phyloP scores from a whole-genome alignment of 257 asterid species.

The Echites panduratus region DNA sequence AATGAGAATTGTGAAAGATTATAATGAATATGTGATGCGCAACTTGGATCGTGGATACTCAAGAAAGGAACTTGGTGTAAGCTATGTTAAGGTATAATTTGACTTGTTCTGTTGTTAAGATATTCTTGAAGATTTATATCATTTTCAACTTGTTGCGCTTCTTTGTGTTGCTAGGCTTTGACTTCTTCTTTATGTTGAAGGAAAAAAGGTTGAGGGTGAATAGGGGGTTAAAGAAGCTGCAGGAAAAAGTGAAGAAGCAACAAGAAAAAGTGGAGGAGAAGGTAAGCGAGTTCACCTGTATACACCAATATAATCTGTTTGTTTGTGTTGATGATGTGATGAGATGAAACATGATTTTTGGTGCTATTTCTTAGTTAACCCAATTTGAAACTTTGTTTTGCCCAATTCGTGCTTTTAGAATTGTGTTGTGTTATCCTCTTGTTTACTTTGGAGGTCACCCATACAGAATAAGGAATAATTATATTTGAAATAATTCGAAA shows the following conservation, averaged over 20 bases:
- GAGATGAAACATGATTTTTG: neutral
- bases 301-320: neutral
- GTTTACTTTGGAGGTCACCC: neutral
- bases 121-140: neutral
- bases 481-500: too few species aligned
- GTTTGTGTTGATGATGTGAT: neutral
- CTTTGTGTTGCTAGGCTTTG: constrained; percentile 8
- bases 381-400: neutral
- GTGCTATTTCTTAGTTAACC: neutral
- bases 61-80: constrained; percentile 60
- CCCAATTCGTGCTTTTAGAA: neutral
- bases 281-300: constrained; percentile 26
- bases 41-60: constrained; percentile 66
- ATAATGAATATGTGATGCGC: constrained; percentile 67
- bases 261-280: constrained; percentile 65
- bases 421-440: neutral
- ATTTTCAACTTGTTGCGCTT: neutral
- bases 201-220: constrained; percentile 61
- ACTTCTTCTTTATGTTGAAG: constrained; percentile 24
- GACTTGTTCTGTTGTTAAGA: neutral
- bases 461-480: too few species aligned
- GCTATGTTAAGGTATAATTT: constrained; percentile 51
- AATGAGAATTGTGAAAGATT: constrained; percentile 63
- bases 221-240: constrained; percentile 43
- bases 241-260: constrained; percentile 56